Conservation (phyloP, 495 filamentous ascomycete species). For the Xylaria acuta region DNA sequence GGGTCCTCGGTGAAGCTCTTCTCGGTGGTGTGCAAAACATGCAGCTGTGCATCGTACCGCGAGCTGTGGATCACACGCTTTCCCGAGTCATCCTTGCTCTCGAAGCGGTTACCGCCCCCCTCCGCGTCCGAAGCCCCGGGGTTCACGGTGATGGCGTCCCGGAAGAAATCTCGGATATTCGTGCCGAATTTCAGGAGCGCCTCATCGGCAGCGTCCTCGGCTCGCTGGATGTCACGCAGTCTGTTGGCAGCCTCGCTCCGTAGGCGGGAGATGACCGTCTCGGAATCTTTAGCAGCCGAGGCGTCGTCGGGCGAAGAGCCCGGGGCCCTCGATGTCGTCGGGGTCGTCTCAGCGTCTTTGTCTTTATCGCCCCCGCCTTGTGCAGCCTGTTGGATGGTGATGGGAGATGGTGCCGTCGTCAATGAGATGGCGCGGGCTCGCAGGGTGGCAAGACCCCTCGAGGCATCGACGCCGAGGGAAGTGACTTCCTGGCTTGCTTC, state of each 20-base stretch:
- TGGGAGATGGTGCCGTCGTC: conserved; percentile 46
- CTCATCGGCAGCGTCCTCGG: conserved; percentile 97
- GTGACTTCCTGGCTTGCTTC: conserved; percentile 81
- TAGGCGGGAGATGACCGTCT: conserved; percentile 83
- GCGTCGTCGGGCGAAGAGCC: conserved; percentile 55
- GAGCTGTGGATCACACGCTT: conserved; percentile 92
- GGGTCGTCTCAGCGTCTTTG: conserved; percentile 47
- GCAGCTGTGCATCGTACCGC: conserved; percentile 92
- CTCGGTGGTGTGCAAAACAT: conserved; percentile 86
- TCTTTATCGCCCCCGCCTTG: conserved; percentile 39
- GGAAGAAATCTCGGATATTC: conserved; percentile 88
- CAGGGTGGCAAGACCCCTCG: conserved; percentile 79
- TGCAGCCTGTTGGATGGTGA: conserved; percentile 15
- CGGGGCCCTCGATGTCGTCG: conserved; percentile 47
- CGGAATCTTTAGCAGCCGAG: conserved; percentile 61
- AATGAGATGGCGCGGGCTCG: conserved; percentile 77
- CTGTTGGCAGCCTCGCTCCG: conserved; percentile 80
- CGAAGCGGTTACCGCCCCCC: conserved; percentile 71
- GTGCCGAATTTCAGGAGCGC: conserved; percentile 91
- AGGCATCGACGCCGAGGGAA: conserved; percentile 79
- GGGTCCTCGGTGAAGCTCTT: conserved; percentile 89
- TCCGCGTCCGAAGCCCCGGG: conserved; percentile 54
- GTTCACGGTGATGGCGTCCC: conserved; percentile 88
- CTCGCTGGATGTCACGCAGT: conserved; percentile 88
- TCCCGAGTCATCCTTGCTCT: conserved; percentile 88